These are phyloP conservation scores for Metarhizium robertsii DNA, from an alignment of 2,329 filamentous ascomycete genomes.

Conservation along the genomic window DNA sequence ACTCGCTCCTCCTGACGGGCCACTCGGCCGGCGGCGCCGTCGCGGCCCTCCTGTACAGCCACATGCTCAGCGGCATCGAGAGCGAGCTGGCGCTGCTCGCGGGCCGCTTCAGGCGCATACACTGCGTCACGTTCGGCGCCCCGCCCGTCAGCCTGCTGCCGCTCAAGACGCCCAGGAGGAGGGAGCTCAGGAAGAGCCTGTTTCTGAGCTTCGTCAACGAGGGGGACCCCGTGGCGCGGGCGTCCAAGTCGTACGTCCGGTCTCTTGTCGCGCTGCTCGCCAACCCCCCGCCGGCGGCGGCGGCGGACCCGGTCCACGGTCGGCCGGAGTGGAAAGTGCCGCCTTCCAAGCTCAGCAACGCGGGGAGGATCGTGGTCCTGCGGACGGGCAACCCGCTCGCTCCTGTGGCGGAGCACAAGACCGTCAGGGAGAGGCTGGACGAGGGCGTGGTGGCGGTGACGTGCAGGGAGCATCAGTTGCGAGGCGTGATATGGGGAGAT, in stretches of 20 bases:
- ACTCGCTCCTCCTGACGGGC: slow-evolving; percentile 72
- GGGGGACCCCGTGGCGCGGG: slow-evolving; percentile 70
- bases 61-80: slow-evolving; percentile 60
- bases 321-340: slow-evolving; percentile 55
- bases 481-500: slow-evolving; percentile 70
- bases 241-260: slow-evolving; percentile 66
- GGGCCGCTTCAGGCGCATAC: slow-evolving; percentile 64
- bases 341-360: slow-evolving; percentile 56
- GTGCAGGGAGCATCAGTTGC: slow-evolving; percentile 57
- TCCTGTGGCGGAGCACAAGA: slow-evolving; percentile 33
- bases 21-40: slow-evolving; percentile 83
- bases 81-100: slow-evolving; percentile 65
- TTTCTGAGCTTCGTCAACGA: slow-evolving; percentile 81
- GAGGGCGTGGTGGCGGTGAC: slow-evolving; percentile 61
- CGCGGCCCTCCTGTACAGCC: slow-evolving; percentile 67
- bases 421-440: slow-evolving; percentile 37
- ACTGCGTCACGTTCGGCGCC: slow-evolving; percentile 80
- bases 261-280: slow-evolving; percentile 64
- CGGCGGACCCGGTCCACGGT: not conserved
- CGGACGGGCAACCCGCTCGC: slow-evolving; percentile 36
- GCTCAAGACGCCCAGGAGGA: slow-evolving; percentile 46
- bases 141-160: slow-evolving; percentile 69
- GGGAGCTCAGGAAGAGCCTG: slow-evolving; percentile 51
- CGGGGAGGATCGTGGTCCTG: slow-evolving; percentile 60
- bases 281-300: slow-evolving; percentile 39